Conservation (phyloP, 371 early-diverging fungal genomes). For the Lichtheimia hyalospora region DNA sequence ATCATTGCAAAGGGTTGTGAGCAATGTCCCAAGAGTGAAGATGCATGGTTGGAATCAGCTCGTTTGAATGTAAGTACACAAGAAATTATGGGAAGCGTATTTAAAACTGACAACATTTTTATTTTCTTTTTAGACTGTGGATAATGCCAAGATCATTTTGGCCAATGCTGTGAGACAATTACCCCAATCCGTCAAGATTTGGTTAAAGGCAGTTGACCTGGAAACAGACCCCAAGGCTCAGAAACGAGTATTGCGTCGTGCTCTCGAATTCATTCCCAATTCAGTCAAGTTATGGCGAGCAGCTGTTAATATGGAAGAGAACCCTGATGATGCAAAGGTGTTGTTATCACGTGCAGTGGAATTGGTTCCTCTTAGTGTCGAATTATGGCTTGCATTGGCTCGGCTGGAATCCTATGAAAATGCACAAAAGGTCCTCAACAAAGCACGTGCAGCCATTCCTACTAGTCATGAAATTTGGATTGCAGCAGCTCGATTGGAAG, state of each 20-base stretch:
- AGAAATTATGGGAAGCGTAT: too few relatives aligned
- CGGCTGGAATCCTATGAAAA: constrained; percentile 89
- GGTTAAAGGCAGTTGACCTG: constrained; percentile 88
- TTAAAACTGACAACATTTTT: too few relatives aligned
- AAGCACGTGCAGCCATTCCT: constrained; percentile 84
- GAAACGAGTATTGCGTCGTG: constrained; percentile 89
- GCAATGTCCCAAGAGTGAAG: constrained; percentile 92
- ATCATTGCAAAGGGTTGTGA: constrained; percentile 91
- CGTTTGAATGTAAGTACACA: constrained; percentile 65
- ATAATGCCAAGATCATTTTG: constrained; percentile 88
- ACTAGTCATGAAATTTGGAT: constrained; percentile 95
- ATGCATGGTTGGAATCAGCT: constrained; percentile 96
- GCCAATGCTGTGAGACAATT: constrained; percentile 88
- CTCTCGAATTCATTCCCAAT: constrained; percentile 92
- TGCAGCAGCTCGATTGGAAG: constrained; percentile 91
- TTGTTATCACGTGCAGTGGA: constrained; percentile 92
- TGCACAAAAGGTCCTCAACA: constrained; percentile 87
- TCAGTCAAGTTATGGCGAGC: constrained; percentile 93
- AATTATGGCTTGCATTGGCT: constrained; percentile 95
- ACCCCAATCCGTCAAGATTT: constrained; percentile 91
- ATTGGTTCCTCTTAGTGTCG: constrained; percentile 85
- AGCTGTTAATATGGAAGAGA: constrained; percentile 89
- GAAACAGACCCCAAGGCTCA: constrained; percentile 78
- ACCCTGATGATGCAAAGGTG: constrained; percentile 89
- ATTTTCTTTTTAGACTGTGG: constrained; percentile 36